Evolutionary conservation across 768 basidiomycete genomes (phyloP), one percentile per base, ranked within the genome.

Genomic region (Lentinus tigrinus): DNA sequence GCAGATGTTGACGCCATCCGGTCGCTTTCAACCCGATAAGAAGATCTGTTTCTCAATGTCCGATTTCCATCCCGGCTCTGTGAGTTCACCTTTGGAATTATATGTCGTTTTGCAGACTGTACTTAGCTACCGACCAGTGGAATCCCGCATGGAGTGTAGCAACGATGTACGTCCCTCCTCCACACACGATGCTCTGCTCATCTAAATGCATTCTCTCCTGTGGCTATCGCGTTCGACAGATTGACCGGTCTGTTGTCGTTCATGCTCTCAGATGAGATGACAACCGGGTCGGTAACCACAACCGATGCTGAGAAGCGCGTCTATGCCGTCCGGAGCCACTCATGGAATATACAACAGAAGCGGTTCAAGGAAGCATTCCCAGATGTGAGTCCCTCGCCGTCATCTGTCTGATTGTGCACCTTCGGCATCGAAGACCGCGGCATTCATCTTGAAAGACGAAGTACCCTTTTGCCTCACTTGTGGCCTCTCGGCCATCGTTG

Each of bases 31-130:
- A 63, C 91, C 91, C 21, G 91, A 93, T 78, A 87, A 85, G 76
- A 97, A 95, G 81, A 97, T 98, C 54, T 98, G 95, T 71, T 96
- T 97, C 75, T 96, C 93, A 23, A 97, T 98, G 94, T 94, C 93
- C 3, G 93, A 95, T 72, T 95, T 93, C 69, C 93, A 95, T 68
- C 92, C 93, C 0, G 92, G 91, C 60, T 83, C 90, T 13, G 91
- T 93, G 65, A 70, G 89, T 82, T 4, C 10, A 36, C 36, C 37
- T n/a, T 37, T 61, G 43, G 43, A 19, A 23, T 17, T 21, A 47
- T 60, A 48, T 42, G 14, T 13, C 24, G 24, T 24, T 11, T 40
- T 17, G 26, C 52, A 4, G 28, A 43, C 23, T 13, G 19, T 26
- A 42, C 38, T 21, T 40, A 10, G 19, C 31, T 34, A 14, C 37